phyloP scores from a whole-genome alignment of 2,329 filamentous ascomycete species.

The Alternaria incomplexa region DNA sequence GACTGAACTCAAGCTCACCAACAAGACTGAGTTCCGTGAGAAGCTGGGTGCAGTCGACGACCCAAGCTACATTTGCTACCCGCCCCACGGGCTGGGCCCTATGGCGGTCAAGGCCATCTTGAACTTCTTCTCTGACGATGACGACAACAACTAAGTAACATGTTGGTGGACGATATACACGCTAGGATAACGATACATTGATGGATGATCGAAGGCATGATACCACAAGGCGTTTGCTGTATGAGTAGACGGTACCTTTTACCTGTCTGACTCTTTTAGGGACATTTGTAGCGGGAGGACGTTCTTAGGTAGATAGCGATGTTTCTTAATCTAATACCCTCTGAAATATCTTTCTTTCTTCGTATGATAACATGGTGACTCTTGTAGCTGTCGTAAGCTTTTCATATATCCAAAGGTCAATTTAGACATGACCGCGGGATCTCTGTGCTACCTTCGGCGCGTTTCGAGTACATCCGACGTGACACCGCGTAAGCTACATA shows the following conservation, averaged over 20 bases:
- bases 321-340: conserved; percentile 18
- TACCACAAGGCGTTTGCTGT: conserved; percentile 27
- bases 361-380: not conserved
- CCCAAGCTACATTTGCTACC: conserved; percentile 88
- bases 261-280: conserved; percentile 2
- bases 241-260: conserved; percentile 1
- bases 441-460: not conserved
- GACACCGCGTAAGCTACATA: not conserved
- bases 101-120: conserved; percentile 84
- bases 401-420: not conserved
- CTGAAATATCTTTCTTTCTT: not conserved
- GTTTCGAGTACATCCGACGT: not conserved
- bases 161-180: conserved; percentile 4
- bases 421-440: not conserved
- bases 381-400: not conserved
- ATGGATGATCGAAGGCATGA: conserved; percentile 19
- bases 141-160: conserved; percentile 36
- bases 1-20: conserved; percentile 79
- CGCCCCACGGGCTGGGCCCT: conserved; percentile 81
- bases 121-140: conserved; percentile 83
- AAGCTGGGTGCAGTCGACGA: conserved; percentile 89
- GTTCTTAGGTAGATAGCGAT: conserved; percentile 12
- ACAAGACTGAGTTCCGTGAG: conserved; percentile 87
- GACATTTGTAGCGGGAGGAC: conserved; percentile 4
- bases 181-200: conserved; percentile 13